A percentile compares a stretch with the other conserved stretches of the same genome.
These are phyloP conservation scores for Fusarium liriodendri DNA, from an alignment of 2,329 filamentous ascomycete genomes.

Conservation along the genomic window DNA sequence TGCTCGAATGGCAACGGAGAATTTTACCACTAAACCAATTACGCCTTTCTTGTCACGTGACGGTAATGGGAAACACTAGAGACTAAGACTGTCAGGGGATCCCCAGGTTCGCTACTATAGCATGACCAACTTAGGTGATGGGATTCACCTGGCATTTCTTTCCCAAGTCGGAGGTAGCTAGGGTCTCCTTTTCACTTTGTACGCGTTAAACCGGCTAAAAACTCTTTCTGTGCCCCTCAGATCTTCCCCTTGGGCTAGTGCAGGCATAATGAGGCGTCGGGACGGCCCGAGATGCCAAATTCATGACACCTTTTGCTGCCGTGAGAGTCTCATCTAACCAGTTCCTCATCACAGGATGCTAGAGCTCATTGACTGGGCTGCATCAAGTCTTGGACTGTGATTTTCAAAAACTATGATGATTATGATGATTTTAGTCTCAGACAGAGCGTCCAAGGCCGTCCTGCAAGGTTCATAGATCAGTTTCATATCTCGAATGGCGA, in stretches of 20 bases:
- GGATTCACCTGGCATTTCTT: too few relatives aligned
- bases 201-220: too few relatives aligned
- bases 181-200: too few relatives aligned
- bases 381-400: background rate
- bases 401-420: background rate
- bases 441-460: background rate
- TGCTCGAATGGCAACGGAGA: background rate
- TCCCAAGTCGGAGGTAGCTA: too few relatives aligned
- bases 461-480: background rate
- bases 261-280: background rate
- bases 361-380: background rate
- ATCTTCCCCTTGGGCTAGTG: background rate
- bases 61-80: fast-evolving
- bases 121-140: too few relatives aligned
- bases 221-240: too few relatives aligned
- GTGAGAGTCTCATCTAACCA: background rate
- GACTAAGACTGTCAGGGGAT: background rate
- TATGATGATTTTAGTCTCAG: background rate
- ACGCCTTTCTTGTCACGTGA: background rate
- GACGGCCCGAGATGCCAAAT: background rate
- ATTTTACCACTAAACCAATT: background rate
- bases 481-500: background rate
- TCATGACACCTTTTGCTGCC: background rate
- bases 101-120: too few relatives aligned
- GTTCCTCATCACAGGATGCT: background rate